Evolutionary conservation across 75 land plant species (phyloP).

Genomic region (Pinus albicaulis): DNA sequence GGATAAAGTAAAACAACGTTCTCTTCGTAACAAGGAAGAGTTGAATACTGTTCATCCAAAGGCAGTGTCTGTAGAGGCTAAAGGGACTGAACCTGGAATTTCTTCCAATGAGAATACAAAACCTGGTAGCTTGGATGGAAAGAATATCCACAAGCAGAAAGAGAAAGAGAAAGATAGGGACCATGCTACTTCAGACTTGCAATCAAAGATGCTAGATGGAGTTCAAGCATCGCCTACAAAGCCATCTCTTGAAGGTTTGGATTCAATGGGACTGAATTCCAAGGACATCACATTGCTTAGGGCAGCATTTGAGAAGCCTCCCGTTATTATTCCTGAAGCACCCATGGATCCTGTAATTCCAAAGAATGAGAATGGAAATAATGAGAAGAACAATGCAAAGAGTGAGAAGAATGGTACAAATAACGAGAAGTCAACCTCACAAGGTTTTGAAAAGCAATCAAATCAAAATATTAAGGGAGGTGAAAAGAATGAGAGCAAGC

Average conservation of each 20-base stretch:
- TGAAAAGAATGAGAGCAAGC: conserved; percentile 1
- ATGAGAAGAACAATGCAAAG: neutral
- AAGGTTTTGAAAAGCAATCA: neutral
- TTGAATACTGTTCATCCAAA: conserved; percentile 10
- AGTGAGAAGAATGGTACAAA: neutral
- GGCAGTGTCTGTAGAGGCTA: conserved; percentile 6
- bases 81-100: conserved; percentile 4
- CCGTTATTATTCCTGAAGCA: conserved; percentile 22
- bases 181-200: neutral
- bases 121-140: neutral
- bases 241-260: conserved; percentile 23
- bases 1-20: conserved; percentile 35
- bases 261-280: conserved; percentile 34
- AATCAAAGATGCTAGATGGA: conserved; percentile 1
- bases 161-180: neutral
- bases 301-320: conserved; percentile 37
- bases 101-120: neutral
- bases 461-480: neutral
- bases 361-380: neutral
- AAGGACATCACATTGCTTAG: conserved; percentile 33
- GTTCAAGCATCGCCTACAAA: conserved; percentile 17
- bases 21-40: conserved; percentile 26
- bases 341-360: conserved; percentile 14
- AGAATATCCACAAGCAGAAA: conserved; percentile 4
- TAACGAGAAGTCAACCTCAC: neutral